Percentiles rank a stretch among this genome's conserved stretches.
Evolutionary conservation across 108 stramenopile genomes (phyloP).

Genomic region (Hondaea fermentalgiana): DNA sequence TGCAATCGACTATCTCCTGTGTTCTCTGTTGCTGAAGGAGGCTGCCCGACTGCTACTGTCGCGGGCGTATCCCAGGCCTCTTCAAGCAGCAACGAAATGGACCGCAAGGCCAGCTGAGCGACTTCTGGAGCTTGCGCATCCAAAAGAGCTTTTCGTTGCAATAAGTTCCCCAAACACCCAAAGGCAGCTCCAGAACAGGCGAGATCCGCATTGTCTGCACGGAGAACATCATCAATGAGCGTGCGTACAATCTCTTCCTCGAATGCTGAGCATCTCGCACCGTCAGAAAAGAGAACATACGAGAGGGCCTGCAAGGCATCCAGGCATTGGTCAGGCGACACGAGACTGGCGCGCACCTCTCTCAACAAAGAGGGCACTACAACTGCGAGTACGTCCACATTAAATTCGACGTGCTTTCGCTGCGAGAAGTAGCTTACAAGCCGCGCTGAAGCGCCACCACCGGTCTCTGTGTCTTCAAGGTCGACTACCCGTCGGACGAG

Average conservation of each 20-base stretch:
- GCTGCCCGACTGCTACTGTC: neutral
- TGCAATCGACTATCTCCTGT: neutral
- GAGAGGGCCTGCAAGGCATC: neutral
- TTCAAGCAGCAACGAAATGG: neutral
- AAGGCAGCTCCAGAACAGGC: neutral
- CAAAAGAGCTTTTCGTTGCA: neutral
- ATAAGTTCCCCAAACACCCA: neutral
- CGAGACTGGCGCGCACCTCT: neutral
- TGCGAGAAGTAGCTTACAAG: neutral
- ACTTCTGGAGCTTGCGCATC: neutral
- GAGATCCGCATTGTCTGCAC: neutral
- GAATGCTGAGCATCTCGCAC: neutral
- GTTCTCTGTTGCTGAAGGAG: too few species aligned
- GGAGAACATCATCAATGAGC: neutral
- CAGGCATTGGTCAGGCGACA: neutral
- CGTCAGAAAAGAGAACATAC: neutral
- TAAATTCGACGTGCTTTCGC: neutral
- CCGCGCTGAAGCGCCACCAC: neutral
- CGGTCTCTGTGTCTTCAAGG: neutral
- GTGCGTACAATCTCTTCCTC: neutral
- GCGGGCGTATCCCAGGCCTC: neutral
- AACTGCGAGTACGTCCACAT: neutral
- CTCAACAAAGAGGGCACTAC: neutral
- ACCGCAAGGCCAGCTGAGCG: neutral
- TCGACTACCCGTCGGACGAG: neutral